Evolutionary conservation across 2,329 filamentous ascomycete species (phyloP).

Genomic region (Neurospora sp.): DNA sequence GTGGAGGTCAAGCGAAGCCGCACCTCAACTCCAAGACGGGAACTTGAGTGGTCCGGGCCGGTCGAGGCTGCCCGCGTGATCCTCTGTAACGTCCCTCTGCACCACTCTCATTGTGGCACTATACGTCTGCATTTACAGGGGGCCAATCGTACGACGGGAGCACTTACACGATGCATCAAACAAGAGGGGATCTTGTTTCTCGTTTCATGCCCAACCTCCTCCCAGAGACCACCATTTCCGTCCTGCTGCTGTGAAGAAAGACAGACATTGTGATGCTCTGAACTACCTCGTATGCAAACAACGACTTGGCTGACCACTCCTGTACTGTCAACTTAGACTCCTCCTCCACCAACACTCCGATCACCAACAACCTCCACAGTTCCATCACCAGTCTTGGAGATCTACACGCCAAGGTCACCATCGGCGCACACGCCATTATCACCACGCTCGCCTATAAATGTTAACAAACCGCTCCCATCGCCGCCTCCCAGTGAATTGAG

Average conservation of each 20-base stretch:
- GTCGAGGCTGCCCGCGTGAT: background rate
- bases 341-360: background rate
- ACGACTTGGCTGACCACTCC: background rate
- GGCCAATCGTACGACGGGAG: background rate
- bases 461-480: constrained; percentile 49
- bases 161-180: background rate
- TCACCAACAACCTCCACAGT: background rate
- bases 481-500: constrained; percentile 37
- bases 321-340: background rate
- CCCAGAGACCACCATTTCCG: background rate
- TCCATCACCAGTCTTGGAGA: background rate
- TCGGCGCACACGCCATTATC: constrained; percentile 14
- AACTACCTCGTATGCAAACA: background rate
- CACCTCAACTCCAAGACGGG: background rate
- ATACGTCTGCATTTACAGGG: background rate
- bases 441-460: constrained; percentile 32
- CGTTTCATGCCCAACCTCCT: background rate
- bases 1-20: background rate
- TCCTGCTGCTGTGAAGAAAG: background rate
- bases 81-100: background rate
- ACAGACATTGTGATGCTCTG: background rate
- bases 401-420: background rate
- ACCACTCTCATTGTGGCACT: background rate
- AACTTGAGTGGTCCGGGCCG: background rate
- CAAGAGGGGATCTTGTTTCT: background rate